phyloP scores from a whole-genome alignment of 495 filamentous ascomycete genomes.

The Daldinia decipiens region DNA sequence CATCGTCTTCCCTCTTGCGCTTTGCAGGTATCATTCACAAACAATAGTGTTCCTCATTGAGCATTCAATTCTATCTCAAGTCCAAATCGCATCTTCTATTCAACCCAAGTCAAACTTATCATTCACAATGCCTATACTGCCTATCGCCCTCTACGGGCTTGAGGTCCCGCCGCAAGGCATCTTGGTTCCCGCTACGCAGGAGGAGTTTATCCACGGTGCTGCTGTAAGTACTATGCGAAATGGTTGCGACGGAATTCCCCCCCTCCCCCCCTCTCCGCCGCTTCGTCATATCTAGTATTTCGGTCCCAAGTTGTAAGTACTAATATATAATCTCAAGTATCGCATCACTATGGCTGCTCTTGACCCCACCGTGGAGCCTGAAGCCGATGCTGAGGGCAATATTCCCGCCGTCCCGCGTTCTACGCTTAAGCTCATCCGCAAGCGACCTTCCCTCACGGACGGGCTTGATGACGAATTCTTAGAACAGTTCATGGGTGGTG shows the following conservation, averaged over 20 bases:
- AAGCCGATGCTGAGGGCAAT: conserved; percentile 70
- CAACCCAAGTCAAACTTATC: conserved; percentile 5
- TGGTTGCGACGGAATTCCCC: conserved; percentile 2
- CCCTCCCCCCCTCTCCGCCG: background rate
- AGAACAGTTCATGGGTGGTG: conserved; percentile 56
- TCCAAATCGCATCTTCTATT: conserved; percentile 1
- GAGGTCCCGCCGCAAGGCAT: conserved; percentile 83
- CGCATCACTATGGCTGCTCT: conserved; percentile 98
- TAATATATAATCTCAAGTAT: conserved; percentile 67
- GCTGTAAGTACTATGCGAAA: conserved; percentile 70
- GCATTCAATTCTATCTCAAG: conserved; percentile 1
- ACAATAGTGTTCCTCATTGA: conserved; percentile 1
- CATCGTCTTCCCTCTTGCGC: conserved; percentile 2
- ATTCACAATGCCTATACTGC: conserved; percentile 60
- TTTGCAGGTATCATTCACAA: background rate
- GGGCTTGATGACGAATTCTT: conserved; percentile 68
- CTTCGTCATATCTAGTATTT: background rate
- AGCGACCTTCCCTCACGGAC: conserved; percentile 67
- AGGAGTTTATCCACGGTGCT: conserved; percentile 55
- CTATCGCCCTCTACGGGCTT: conserved; percentile 89
- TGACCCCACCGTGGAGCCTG: conserved; percentile 81
- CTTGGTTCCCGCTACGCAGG: conserved; percentile 70
- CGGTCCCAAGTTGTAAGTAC: conserved; percentile 20
- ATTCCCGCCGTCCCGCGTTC: conserved; percentile 73
- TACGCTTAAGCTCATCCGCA: conserved; percentile 89